phyloP scores from a whole-genome alignment of 352 stramenopile genomes.

The Plasmopara muralis region DNA sequence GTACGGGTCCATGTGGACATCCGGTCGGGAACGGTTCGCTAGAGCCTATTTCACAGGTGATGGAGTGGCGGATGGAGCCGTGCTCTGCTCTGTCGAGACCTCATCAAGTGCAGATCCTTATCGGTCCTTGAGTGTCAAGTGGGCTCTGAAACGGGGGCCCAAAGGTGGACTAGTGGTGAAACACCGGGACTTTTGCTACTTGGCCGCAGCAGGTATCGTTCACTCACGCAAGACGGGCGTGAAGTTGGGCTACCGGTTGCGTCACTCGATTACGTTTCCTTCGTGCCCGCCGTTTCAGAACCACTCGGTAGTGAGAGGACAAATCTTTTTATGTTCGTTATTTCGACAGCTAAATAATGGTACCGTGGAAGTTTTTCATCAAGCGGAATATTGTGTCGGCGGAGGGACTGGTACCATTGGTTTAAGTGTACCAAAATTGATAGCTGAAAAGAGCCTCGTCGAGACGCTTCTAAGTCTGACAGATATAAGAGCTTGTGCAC shows the following conservation, averaged over 20 bases:
- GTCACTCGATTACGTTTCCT: constrained; percentile 60
- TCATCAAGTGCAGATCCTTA: constrained; percentile 30
- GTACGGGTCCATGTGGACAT: constrained; percentile 41
- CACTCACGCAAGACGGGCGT: constrained; percentile 25
- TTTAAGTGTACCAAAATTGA: constrained; percentile 29
- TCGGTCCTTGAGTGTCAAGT: constrained; percentile 42
- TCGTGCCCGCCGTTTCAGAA: constrained; percentile 41
- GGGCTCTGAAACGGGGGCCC: constrained; percentile 33
- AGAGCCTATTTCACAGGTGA: constrained; percentile 34
- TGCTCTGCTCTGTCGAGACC: constrained; percentile 33
- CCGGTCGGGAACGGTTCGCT: constrained; percentile 21
- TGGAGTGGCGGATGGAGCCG: constrained; percentile 32
- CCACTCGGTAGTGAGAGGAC: constrained; percentile 46
- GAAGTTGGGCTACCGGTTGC: constrained; percentile 36
- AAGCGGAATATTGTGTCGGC: constrained; percentile 45
- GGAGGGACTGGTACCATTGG: constrained; percentile 22
- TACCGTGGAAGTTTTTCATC: constrained; percentile 58
- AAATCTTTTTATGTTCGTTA: constrained; percentile 62
- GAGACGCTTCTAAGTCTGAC: constrained; percentile 37
- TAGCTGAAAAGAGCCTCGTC: constrained; percentile 42
- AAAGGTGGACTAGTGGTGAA: constrained; percentile 33
- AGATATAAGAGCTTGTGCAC: constrained; percentile 36
- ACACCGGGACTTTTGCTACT: constrained; percentile 47
- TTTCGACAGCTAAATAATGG: constrained; percentile 52
- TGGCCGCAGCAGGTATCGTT: constrained; percentile 29